Evolutionary conservation across 2,329 filamentous ascomycete species (phyloP).

Genomic region (Ceratocystis destructans): DNA sequence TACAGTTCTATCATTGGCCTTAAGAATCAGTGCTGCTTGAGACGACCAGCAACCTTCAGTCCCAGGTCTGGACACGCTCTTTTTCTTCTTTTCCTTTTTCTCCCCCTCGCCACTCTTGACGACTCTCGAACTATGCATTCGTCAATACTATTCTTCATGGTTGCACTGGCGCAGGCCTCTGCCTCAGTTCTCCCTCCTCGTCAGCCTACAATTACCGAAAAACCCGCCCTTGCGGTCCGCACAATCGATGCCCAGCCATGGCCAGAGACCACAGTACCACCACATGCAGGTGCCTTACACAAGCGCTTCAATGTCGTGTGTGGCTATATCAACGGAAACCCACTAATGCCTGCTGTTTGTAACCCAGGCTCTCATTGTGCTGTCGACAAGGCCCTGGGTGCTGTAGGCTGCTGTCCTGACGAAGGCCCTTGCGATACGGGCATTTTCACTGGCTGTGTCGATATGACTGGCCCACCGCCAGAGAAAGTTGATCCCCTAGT

Average conservation of each 20-base stretch:
- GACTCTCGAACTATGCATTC: constrained; percentile 24
- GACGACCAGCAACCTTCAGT: background rate
- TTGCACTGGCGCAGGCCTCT: constrained; percentile 25
- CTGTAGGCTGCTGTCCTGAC: constrained; percentile 45
- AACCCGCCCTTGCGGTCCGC: constrained; percentile 27
- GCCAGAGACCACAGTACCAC: background rate
- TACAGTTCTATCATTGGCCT: background rate
- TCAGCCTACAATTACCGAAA: constrained; percentile 25
- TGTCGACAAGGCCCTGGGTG: constrained; percentile 34
- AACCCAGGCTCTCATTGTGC: constrained; percentile 45
- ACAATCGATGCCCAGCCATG: constrained; percentile 23
- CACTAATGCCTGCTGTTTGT: constrained; percentile 42
- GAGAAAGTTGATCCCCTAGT: constrained; percentile 42
- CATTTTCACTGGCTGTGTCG: constrained; percentile 45
- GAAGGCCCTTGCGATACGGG: constrained; percentile 37
- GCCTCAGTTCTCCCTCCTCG: constrained; percentile 30
- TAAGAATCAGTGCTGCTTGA: background rate
- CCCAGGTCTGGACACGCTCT: background rate
- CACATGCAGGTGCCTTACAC: constrained; percentile 53
- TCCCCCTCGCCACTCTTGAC: no score
- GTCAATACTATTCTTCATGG: constrained; percentile 26
- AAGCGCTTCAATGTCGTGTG: constrained; percentile 60
- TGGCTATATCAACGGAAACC: constrained; percentile 42
- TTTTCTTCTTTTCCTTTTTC: background rate
- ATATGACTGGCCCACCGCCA: constrained; percentile 36